Percentiles rank a stretch among this genome's conserved stretches.
Conservation (phyloP, 2,329 filamentous ascomycete genomes). For the Pseudocercospora fuligena region DNA sequence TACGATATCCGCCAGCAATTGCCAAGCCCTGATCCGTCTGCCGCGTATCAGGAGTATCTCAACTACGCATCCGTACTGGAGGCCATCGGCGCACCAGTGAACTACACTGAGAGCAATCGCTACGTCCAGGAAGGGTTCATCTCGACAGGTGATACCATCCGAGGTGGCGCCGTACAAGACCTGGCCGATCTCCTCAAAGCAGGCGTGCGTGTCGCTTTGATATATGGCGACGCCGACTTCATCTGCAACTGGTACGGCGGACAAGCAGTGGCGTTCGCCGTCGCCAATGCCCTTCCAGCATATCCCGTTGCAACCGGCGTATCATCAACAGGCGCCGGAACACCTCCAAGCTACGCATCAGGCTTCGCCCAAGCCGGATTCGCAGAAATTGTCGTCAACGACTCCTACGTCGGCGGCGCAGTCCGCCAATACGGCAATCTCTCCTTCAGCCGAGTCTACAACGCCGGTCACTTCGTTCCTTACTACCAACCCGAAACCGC, state of each 20-base stretch:
- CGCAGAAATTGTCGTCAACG: conserved; percentile 71
- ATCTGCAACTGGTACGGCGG: conserved; percentile 66
- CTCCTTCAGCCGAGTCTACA: conserved; percentile 57
- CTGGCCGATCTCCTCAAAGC: conserved; percentile 48
- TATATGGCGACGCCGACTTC: conserved; percentile 69
- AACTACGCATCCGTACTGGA: conserved; percentile 53
- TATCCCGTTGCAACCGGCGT: conserved; percentile 24
- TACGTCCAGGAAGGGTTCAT: conserved; percentile 50
- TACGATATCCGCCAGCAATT: conserved; percentile 59
- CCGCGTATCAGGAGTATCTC: conserved; percentile 56
- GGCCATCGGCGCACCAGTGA: conserved; percentile 57
- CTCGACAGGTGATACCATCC: conserved; percentile 51
- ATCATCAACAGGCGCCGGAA: conserved; percentile 12
- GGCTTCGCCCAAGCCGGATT: conserved; percentile 72
- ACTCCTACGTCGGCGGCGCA: conserved; percentile 69
- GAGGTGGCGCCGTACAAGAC: conserved; percentile 46
- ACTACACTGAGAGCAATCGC: conserved; percentile 51
- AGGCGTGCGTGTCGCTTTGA: conserved; percentile 61
- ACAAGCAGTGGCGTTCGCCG: conserved; percentile 28
- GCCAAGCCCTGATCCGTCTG: conserved; percentile 61
- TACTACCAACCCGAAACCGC: conserved; percentile 59
- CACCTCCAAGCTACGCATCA: conserved; percentile 49
- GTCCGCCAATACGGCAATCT: conserved; percentile 77
- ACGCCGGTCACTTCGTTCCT: conserved; percentile 59
- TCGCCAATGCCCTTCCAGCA: conserved; percentile 30